A percentile compares a stretch with the other conserved stretches of the same genome.
Conservation (phyloP, 768 basidiomycete species). For the Boletus edulis region DNA sequence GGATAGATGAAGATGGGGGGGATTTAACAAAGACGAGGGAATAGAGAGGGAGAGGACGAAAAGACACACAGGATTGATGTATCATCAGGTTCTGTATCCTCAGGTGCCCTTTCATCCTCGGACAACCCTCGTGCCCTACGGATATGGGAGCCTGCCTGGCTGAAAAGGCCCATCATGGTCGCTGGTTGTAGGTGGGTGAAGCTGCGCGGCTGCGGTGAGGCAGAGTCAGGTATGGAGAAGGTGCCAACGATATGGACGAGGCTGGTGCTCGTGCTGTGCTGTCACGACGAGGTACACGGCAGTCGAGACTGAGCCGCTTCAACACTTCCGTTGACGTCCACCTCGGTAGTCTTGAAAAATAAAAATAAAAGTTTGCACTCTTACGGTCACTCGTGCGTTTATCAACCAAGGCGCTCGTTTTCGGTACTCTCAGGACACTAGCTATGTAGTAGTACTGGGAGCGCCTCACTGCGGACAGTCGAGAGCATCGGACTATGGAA, state of each 20-base stretch:
- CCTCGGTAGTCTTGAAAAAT: not conserved
- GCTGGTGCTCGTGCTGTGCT: conserved; percentile 4
- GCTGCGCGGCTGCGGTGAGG: conserved; percentile 26
- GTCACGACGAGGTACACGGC: not conserved
- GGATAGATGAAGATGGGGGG: conserved; percentile 2
- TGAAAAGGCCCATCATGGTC: conserved; percentile 79
- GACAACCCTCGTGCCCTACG: conserved; percentile 66
- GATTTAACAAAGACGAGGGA: conserved; percentile 30
- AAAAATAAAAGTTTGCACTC: not conserved
- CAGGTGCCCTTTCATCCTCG: conserved; percentile 69
- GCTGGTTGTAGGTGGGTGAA: conserved; percentile 8
- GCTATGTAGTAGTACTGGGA: not conserved
- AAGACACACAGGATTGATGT: conserved; percentile 79
- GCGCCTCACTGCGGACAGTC: not conserved
- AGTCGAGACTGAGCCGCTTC: no score
- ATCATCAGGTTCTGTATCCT: conserved; percentile 86
- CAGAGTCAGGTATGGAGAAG: conserved; percentile 1
- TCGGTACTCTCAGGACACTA: conserved; percentile 4
- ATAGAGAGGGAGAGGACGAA: conserved; percentile 15
- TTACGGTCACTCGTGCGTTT: not conserved
- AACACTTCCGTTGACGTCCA: not conserved
- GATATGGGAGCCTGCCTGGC: conserved; percentile 61
- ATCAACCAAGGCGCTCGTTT: not conserved
- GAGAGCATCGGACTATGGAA: no score
- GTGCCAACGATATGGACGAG: not conserved